A percentile compares a stretch with the other conserved stretches of the same genome.
These are phyloP conservation scores for Sophora flavescens DNA, from an alignment of 306 rosid species.

Conservation along the genomic window DNA sequence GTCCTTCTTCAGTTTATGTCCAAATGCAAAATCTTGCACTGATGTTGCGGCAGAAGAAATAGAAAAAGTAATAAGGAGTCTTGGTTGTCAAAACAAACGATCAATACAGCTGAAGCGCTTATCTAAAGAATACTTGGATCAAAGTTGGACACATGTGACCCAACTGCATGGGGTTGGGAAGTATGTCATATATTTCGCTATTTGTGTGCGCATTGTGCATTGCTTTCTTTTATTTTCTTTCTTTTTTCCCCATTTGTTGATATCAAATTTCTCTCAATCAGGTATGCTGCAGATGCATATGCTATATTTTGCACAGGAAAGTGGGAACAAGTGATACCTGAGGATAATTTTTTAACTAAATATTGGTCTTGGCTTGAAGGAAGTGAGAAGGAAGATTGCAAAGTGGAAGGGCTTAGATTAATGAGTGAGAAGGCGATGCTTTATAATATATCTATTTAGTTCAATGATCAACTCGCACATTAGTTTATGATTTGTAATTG, in stretches of 20 bases:
- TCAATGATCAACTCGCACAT: too few relatives aligned
- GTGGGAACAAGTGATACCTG: constrained; percentile 59
- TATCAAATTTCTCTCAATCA: neutral
- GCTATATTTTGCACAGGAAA: constrained; percentile 70
- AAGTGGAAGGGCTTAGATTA: neutral
- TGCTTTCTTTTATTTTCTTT: neutral
- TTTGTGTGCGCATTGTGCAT: neutral
- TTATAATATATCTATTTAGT: too few relatives aligned
- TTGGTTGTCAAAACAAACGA: constrained; percentile 69
- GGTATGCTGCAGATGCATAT: constrained; percentile 80
- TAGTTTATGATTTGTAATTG: too few relatives aligned
- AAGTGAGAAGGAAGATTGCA: neutral
- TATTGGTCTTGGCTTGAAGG: constrained; percentile 61
- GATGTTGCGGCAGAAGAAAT: constrained; percentile 56
- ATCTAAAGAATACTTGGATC: constrained; percentile 66
- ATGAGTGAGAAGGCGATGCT: too few relatives aligned
- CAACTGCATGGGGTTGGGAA: constrained; percentile 81
- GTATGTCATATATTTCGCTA: constrained; percentile 47
- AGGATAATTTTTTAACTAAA: constrained; percentile 56
- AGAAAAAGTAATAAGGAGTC: constrained; percentile 52
- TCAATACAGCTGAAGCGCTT: constrained; percentile 58
- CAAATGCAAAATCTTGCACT: constrained; percentile 66
- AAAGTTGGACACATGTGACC: constrained; percentile 79
- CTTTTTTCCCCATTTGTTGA: neutral
- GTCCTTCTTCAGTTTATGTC: constrained; percentile 68